A percentile compares a stretch with the other conserved stretches of the same genome.
Conservation (phyloP, 352 stramenopile species). For the Plasmopara muralis region DNA sequence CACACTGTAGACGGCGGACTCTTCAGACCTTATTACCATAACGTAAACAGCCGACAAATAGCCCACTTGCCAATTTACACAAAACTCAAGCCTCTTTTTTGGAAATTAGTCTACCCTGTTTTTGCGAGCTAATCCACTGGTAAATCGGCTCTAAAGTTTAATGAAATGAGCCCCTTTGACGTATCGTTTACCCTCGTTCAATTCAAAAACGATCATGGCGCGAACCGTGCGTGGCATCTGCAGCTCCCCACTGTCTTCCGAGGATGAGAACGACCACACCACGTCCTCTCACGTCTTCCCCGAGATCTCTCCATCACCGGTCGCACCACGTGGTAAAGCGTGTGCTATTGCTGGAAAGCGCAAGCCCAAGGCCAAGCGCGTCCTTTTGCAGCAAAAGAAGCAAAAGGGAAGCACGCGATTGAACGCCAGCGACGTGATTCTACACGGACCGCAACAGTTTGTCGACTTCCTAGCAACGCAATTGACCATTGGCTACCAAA, state of each 20-base stretch:
- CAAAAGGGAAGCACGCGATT: slow-evolving; percentile 10
- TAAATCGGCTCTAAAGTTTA: no score
- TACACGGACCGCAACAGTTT: slow-evolving; percentile 35
- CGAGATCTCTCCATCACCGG: slow-evolving; percentile 11
- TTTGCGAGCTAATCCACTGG: no score
- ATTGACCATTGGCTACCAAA: slow-evolving; percentile 40
- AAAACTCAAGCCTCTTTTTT: no score
- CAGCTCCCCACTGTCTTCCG: slow-evolving; percentile 45
- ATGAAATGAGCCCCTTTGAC: no score
- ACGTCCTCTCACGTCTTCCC: slow-evolving; percentile 4
- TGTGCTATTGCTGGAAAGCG: slow-evolving; percentile 9
- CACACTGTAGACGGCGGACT: no score
- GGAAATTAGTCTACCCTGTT: no score
- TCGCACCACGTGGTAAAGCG: slow-evolving; percentile 3
- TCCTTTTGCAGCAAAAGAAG: slow-evolving; percentile 14
- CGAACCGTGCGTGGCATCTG: slow-evolving; percentile 24
- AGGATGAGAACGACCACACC: slow-evolving; percentile 25
- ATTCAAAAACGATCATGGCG: slow-evolving; percentile 10
- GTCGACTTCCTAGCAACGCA: slow-evolving; percentile 52
- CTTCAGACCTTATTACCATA: no score
- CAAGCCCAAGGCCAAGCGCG: slow-evolving; percentile 9
- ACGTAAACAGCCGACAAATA: no score
- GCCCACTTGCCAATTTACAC: no score
- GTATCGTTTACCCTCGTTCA: no score
- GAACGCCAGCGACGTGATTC: slow-evolving; percentile 42